phyloP scores from a whole-genome alignment of 306 rosid genomes.

The Castanea mollissima region DNA sequence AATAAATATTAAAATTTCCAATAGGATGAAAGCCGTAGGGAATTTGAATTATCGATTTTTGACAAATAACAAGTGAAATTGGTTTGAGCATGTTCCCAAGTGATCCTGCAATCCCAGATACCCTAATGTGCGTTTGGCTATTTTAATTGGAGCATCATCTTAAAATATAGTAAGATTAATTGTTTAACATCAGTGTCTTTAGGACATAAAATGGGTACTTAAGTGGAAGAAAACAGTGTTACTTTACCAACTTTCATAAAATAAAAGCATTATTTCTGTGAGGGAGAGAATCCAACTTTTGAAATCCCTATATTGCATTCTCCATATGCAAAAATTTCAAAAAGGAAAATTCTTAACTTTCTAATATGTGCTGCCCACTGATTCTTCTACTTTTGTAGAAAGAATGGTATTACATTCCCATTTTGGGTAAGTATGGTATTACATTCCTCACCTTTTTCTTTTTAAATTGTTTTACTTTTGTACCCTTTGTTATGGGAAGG shows the following conservation, averaged over 20 bases:
- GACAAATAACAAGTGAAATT: no score
- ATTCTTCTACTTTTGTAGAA: constrained; percentile 63
- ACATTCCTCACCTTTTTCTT: constrained; percentile 54
- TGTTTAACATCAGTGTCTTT: no score
- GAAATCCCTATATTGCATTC: constrained; percentile 22
- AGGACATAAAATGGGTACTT: not conserved
- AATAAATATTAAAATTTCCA: no score
- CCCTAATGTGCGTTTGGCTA: no score
- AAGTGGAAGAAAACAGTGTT: not conserved
- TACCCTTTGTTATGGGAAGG: constrained; percentile 45
- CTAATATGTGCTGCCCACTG: constrained; percentile 29
- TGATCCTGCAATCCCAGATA: no score
- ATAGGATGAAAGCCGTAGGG: no score
- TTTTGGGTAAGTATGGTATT: constrained; percentile 61
- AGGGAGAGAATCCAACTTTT: constrained; percentile 23
- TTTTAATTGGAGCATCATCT: no score
- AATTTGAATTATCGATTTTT: no score
- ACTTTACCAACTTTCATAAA: constrained; percentile 5
- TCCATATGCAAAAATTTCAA: constrained; percentile 33
- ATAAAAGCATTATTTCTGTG: not conserved
- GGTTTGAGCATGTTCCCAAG: no score
- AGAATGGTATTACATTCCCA: constrained; percentile 80
- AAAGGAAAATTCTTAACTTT: constrained; percentile 39
- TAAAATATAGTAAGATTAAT: no score
- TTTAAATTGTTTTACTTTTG: constrained; percentile 28